phyloP scores from a whole-genome alignment of 257 asterid species.

The Cordia subcordata region DNA sequence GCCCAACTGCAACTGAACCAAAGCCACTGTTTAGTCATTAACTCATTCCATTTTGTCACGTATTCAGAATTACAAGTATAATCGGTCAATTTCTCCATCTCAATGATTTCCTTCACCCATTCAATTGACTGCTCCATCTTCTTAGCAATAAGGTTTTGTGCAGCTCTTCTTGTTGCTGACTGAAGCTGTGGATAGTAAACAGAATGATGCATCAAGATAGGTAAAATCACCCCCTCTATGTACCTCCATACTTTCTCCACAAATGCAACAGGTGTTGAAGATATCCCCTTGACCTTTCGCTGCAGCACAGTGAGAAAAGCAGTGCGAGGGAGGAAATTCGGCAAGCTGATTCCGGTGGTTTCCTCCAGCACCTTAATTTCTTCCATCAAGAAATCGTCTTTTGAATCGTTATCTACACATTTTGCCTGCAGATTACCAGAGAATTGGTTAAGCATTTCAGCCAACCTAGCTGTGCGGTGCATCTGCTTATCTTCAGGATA shows the following conservation, averaged over 20 bases:
- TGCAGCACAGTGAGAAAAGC: no score
- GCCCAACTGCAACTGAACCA: no score
- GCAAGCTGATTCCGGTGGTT: not conserved
- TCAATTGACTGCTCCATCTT: not conserved
- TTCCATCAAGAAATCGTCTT: conserved; percentile 14
- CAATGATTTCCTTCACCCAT: conserved; percentile 13
- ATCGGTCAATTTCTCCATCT: conserved; percentile 24
- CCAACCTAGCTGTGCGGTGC: conserved; percentile 28
- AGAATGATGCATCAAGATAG: no score
- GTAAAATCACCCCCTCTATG: not conserved
- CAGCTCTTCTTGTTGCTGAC: not conserved
- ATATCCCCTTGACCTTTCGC: no score
- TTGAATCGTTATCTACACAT: not conserved
- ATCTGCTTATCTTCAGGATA: conserved; percentile 20
- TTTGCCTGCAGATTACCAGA: conserved; percentile 14
- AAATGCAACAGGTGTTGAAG: no score
- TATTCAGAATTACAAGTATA: conserved; percentile 11
- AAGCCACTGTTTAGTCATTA: no score
- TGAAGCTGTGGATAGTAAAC: no score
- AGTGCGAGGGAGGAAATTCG: no score
- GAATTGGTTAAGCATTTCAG: conserved; percentile 25
- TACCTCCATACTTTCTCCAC: no score
- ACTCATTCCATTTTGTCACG: no score
- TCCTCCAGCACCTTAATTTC: conserved; percentile 30
- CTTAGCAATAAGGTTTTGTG: conserved; percentile 15